Percentiles rank a stretch among this genome's conserved stretches.
Evolutionary conservation across 2,329 filamentous ascomycete species (phyloP).

Genomic region (Fusarium napiforme): DNA sequence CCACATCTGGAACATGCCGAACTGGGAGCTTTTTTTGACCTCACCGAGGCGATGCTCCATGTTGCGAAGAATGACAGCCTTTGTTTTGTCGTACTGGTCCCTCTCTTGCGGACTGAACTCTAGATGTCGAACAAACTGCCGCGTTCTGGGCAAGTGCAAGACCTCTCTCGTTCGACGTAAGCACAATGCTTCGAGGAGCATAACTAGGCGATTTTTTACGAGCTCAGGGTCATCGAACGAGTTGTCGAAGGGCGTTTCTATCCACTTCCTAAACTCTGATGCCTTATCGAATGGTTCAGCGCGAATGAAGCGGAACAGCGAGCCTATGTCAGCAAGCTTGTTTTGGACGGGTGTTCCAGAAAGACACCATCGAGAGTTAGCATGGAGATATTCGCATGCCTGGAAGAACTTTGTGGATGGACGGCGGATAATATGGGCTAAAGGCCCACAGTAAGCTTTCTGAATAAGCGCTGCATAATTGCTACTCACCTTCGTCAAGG

Average conservation of each 20-base stretch:
- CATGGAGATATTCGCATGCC: conserved; percentile 54
- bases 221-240: neutral
- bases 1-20: conserved; percentile 9
- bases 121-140: neutral
- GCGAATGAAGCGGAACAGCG: conserved; percentile 24
- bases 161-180: conserved; percentile 2
- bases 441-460: fast-evolving
- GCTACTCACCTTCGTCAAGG: conserved; percentile 56
- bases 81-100: neutral
- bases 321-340: conserved; percentile 58
- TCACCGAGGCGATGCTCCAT: conserved; percentile 11
- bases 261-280: conserved; percentile 8
- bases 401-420: conserved; percentile 56
- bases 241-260: neutral
- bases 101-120: neutral
- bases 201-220: neutral
- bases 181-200: neutral
- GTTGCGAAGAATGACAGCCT: neutral
- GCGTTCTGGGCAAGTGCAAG: neutral
- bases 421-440: conserved; percentile 59
- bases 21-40: conserved; percentile 3
- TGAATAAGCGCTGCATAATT: fast-evolving
- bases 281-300: neutral
- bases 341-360: conserved; percentile 67
- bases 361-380: conserved; percentile 62